Evolutionary conservation across 257 asterid species (phyloP), one percentile per base, ranked within the genome.

Genomic region (Capsicum baccatum): DNA sequence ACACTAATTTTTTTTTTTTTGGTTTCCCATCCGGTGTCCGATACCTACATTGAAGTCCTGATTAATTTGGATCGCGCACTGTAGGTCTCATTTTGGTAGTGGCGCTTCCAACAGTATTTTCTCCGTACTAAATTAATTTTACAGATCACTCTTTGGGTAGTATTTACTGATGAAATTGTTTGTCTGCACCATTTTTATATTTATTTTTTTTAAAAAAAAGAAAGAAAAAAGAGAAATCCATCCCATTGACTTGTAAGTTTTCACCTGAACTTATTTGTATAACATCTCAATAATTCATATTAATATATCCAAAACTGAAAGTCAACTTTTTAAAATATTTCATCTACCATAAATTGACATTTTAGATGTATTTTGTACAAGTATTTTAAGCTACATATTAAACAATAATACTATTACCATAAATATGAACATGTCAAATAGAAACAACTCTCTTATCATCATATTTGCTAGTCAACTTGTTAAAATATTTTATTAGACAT

Each of bases 201-300:
- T 17, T 37, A n/a, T 21, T 39, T 39, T 39, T 2, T 39, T 2
- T 2, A 39, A 2, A 39, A 39, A 39, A 39, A 39, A 39, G 1
- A 39, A 39, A 11, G 11, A 44, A 21, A 4, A 10, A 7, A 69
- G 5, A 73, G 42, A 48, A 48, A 73, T 6, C 17, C 80, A 48
- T 73, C 80, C 16, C 42, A 47, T 10, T 73, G 59, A 73, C 60
- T 1, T 26, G 1, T 0, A 11, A 48, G 58, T 47, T 21, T 73
- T 48, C 60, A 73, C 60, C 80, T 73, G 21, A 50, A 52, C 63
- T 26, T 76, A 44, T 13, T 76, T 52, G 6, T 7, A 52, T 76
- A 14, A 76, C 48, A 21, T 16, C 81, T 13, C 48, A 76, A 76
- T 76, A 21, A 50, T 76, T 52, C 63, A 76, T 52, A 76, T 21